Percentiles rank a stretch among this genome's conserved stretches.
These are phyloP conservation scores for Tricholoma hemisulphureum DNA, from an alignment of 768 basidiomycete genomes.

Conservation along the genomic window DNA sequence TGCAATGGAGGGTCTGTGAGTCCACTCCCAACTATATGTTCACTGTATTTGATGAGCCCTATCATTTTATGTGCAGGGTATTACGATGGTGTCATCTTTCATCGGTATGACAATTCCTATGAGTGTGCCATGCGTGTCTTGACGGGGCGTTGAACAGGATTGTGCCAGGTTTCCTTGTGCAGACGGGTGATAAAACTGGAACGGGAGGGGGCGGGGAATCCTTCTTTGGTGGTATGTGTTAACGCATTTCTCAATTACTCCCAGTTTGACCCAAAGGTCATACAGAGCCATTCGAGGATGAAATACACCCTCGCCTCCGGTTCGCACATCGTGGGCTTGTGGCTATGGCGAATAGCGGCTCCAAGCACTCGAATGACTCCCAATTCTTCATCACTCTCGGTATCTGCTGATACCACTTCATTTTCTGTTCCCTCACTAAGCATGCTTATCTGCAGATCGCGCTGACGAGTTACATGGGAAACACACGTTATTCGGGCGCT, in stretches of 20 bases:
- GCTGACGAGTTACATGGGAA: slow-evolving; percentile 93
- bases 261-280: not conserved
- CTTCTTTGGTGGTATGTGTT: slow-evolving; percentile 76
- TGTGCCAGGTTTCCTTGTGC: slow-evolving; percentile 89
- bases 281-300: slow-evolving; percentile 89
- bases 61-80: slow-evolving; percentile 70
- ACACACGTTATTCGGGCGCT: slow-evolving; percentile 92
- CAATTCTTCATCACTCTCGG: slow-evolving; percentile 96
- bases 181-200: slow-evolving; percentile 91
- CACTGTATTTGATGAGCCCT: not conserved
- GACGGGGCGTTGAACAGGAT: slow-evolving; percentile 38
- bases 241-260: not conserved
- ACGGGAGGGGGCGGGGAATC: slow-evolving; percentile 93
- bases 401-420: slow-evolving; percentile 26
- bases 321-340: slow-evolving; percentile 90
- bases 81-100: slow-evolving; percentile 94
- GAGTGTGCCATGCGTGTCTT: not conserved
- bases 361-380: slow-evolving; percentile 86
- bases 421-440: not conserved
- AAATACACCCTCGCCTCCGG: slow-evolving; percentile 87
- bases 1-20: slow-evolving; percentile 80
- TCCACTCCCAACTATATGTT: slow-evolving; percentile 8
- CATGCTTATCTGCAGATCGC: slow-evolving; percentile 51
- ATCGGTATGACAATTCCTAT: slow-evolving; percentile 52
- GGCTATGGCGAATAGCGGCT: slow-evolving; percentile 90